Conservation (phyloP, 768 basidiomycete species). For the Pulveroboletus sp. region DNA sequence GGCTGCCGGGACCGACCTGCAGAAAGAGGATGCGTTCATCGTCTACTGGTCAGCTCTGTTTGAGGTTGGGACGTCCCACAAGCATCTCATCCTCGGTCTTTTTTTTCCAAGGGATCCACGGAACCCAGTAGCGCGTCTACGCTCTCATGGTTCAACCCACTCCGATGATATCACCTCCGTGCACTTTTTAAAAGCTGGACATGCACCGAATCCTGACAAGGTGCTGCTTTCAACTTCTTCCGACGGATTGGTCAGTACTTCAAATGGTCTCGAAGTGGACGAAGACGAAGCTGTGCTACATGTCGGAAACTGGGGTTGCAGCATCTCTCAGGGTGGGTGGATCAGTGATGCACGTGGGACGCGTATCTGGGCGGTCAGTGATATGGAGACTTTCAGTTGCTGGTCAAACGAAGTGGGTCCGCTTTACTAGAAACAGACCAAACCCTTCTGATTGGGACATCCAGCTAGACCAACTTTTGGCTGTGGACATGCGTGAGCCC, state of each 20-base stretch:
- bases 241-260: slow-evolving; percentile 75
- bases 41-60: slow-evolving; percentile 64
- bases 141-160: slow-evolving; percentile 80
- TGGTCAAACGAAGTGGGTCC: slow-evolving; percentile 68
- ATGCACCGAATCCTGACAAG: slow-evolving; percentile 34
- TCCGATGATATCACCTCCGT: slow-evolving; percentile 89
- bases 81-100: background rate
- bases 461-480: slow-evolving; percentile 57
- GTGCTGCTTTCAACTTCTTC: slow-evolving; percentile 76
- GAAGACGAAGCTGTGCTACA: slow-evolving; percentile 82
- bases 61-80: background rate
- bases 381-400: slow-evolving; percentile 90
- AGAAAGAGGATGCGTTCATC: slow-evolving; percentile 76
- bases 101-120: slow-evolving; percentile 68
- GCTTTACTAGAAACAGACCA: background rate
- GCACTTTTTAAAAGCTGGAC: slow-evolving; percentile 38
- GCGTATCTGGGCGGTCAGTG: slow-evolving; percentile 78
- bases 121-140: slow-evolving; percentile 62
- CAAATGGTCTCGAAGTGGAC: slow-evolving; percentile 68
- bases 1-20: slow-evolving; percentile 78
- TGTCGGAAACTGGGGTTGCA: slow-evolving; percentile 85
- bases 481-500: slow-evolving; percentile 60
- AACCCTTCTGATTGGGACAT: background rate
- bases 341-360: slow-evolving; percentile 34
- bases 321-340: slow-evolving; percentile 75